Conservation (phyloP, 2,329 filamentous ascomycete genomes). For the Claviceps sp. region DNA sequence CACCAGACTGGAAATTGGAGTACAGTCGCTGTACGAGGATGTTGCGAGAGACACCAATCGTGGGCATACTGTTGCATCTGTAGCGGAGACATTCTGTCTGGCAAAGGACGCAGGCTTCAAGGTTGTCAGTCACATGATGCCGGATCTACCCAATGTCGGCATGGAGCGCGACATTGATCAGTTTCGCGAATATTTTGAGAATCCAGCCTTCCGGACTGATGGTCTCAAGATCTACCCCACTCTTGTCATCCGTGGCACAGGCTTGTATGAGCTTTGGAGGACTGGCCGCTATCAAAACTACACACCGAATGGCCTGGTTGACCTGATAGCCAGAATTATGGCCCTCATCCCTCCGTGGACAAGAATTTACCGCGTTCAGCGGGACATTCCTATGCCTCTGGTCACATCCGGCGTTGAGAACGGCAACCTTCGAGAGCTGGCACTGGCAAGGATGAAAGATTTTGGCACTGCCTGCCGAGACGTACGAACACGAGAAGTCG, state of each 20-base stretch:
- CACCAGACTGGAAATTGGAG: conserved; percentile 84
- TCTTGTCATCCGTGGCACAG: conserved; percentile 89
- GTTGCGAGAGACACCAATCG: conserved; percentile 96
- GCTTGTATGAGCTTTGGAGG: conserved; percentile 92
- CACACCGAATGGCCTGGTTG: conserved; percentile 90
- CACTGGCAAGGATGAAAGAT: conserved; percentile 95
- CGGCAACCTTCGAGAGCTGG: conserved; percentile 85
- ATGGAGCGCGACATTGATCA: conserved; percentile 97
- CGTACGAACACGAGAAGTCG: conserved; percentile 89
- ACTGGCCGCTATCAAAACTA: conserved; percentile 98
- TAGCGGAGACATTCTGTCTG: conserved; percentile 93
- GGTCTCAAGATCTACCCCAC: conserved; percentile 98
- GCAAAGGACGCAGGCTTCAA: conserved; percentile 98
- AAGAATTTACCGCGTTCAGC: conserved; percentile 92
- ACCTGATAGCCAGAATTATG: conserved; percentile 90
- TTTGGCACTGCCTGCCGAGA: conserved; percentile 96
- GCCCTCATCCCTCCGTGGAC: conserved; percentile 96
- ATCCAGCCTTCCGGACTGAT: conserved; percentile 88
- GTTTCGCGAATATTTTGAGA: conserved; percentile 96
- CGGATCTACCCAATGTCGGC: conserved; percentile 90
- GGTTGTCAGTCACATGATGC: conserved; percentile 99
- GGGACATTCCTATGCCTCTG: conserved; percentile 98
- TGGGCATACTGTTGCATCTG: conserved; percentile 87
- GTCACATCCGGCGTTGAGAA: conserved; percentile 99
- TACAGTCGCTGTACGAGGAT: conserved; percentile 94